phyloP scores from a whole-genome alignment of 2,329 filamentous ascomycete genomes.

The Calonectria pauciramosa region DNA sequence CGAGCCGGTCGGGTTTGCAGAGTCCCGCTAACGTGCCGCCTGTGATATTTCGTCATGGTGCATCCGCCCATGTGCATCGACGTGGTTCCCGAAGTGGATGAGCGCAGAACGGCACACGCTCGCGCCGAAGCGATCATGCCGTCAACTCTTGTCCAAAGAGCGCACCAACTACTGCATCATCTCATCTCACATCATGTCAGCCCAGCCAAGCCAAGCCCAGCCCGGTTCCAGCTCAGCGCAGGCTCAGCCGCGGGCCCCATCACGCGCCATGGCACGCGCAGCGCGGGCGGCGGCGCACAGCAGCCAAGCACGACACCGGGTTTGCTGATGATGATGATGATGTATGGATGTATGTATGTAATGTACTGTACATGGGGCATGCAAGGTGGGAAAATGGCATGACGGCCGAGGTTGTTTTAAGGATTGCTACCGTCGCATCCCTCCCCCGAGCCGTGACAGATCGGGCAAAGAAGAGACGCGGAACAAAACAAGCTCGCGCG shows the following conservation, averaged over 20 bases:
- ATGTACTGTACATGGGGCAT: too few species aligned
- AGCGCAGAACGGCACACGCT: not conserved
- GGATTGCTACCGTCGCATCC: conserved; percentile 2
- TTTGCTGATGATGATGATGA: too few species aligned
- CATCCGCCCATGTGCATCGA: not conserved
- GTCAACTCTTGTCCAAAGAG: not conserved
- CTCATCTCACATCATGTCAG: conserved; percentile 8
- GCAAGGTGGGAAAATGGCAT: not conserved
- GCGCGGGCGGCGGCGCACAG: too few species aligned
- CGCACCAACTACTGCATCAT: not conserved
- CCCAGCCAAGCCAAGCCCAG: not conserved
- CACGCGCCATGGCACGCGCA: not conserved
- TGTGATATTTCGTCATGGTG: not conserved
- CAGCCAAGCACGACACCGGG: too few species aligned
- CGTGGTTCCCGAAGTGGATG: not conserved
- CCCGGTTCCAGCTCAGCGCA: too few species aligned
- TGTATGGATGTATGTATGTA: too few species aligned
- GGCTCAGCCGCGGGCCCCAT: not conserved
- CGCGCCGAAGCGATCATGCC: not conserved
- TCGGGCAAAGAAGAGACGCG: not conserved
- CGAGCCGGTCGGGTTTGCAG: not conserved
- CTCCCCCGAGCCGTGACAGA: not conserved
- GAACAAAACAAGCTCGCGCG: too few species aligned
- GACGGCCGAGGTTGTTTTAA: conserved; percentile 6
- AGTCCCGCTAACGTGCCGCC: not conserved